Evolutionary conservation across 2,329 filamentous ascomycete genomes (phyloP), one percentile per base, ranked within the genome.

Genomic region (Coniella vitis): DNA sequence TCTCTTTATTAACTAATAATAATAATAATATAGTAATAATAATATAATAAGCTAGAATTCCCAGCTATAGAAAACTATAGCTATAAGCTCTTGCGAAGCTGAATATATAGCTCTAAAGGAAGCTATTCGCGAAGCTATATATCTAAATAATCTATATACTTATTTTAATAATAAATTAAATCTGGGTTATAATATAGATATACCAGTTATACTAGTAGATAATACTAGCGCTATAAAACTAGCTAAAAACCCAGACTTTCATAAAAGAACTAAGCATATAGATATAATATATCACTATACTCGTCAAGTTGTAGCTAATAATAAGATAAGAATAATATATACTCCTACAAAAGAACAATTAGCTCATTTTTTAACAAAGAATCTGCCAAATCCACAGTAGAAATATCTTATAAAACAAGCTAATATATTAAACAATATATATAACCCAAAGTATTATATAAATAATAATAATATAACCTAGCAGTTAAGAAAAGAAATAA

Each of bases 241-340:
- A 41, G 39, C 39, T 8, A 17, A 41, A 31, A 41, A 41, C 12
- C 39, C 13, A 8, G 13, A 41, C 16, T 41, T 41, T 41, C 19
- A 41, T 41, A 41, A 41, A 41, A 41, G 21, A 41, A 41, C 39
- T 19, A 41, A n/a, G n/a, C n/a, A n/a, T n/a, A n/a, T n/a, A n/a
- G n/a, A n/a, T n/a, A n/a, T n/a, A n/a, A n/a, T n/a, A 16, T 41
- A 31, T 31, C 7, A 41, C 4, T 41, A 29, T 31, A 32, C 10
- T 7, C 19, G 20, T 16, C 16, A 20, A 8, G 37, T 20, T 20
- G n/a, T 29, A 21, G 3, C 3, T 21, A 20, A 49, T 43, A 19
- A 14, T 34, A 21, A 42, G 34, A 34, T 42, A 42, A 34, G 4
- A 8, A 53, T 34, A 42, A 21, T n/a, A 32, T 42, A 42, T 42